Conservation (phyloP, 1,284 basidiomycete species). For the Vanrija sp. region DNA sequence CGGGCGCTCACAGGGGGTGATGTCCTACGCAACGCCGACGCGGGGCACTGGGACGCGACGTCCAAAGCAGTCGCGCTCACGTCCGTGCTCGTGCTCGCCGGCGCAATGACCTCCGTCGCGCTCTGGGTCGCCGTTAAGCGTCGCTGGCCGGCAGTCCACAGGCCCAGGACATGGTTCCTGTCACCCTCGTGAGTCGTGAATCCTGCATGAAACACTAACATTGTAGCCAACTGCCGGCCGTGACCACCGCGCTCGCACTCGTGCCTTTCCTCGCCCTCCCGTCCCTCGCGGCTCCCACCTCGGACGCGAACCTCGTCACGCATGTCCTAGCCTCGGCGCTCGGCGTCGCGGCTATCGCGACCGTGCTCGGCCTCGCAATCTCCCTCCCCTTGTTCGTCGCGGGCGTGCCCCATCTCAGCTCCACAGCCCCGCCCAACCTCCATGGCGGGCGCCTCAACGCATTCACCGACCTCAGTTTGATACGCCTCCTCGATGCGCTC, state of each 20-base stretch:
- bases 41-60: no score
- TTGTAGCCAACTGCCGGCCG: neutral
- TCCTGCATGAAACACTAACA: neutral
- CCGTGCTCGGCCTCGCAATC: slow-evolving; percentile 61
- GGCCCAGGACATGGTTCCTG: slow-evolving; percentile 31
- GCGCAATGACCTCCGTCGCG: no score
- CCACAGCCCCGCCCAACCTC: slow-evolving; percentile 52
- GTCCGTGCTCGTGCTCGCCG: no score
- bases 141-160: slow-evolving; percentile 21
- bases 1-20: no score
- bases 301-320: slow-evolving; percentile 67
- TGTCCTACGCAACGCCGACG: no score
- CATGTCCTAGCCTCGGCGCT: slow-evolving; percentile 63
- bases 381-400: slow-evolving; percentile 68
- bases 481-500: slow-evolving; percentile 63
- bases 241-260: slow-evolving; percentile 52
- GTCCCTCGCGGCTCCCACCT: slow-evolving; percentile 56
- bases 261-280: slow-evolving; percentile 66
- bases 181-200: slow-evolving; percentile 22
- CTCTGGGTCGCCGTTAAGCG: slow-evolving; percentile 27
- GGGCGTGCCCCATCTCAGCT: slow-evolving; percentile 61
- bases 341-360: slow-evolving; percentile 61
- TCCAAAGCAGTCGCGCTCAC: no score
- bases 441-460: slow-evolving; percentile 63
- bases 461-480: slow-evolving; percentile 67